Evolutionary conservation across 2,329 filamentous ascomycete species (phyloP).

Genomic region (Sclerotinia nivalis): DNA sequence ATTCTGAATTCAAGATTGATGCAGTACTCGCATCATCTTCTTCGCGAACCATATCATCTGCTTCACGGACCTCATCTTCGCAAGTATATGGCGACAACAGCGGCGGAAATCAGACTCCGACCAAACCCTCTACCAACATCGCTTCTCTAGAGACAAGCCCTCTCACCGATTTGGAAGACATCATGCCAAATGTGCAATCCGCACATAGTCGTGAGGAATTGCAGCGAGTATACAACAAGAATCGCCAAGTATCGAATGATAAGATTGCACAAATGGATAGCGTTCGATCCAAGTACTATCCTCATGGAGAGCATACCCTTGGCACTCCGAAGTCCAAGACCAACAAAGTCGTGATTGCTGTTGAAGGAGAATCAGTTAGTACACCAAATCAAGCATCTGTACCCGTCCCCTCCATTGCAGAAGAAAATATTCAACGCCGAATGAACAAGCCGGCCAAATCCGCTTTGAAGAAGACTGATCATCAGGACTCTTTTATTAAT

Average conservation of each 20-base stretch:
- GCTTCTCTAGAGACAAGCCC: slow-evolving; percentile 17
- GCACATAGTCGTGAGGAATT: slow-evolving; percentile 17
- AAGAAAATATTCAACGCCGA: slow-evolving; percentile 22
- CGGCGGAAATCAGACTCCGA: not conserved
- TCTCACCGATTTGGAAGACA: slow-evolving; percentile 14
- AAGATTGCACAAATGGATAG: not conserved
- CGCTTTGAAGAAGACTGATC: slow-evolving; percentile 24
- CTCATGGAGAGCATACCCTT: not conserved
- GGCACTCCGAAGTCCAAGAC: slow-evolving; percentile 1
- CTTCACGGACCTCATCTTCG: not conserved
- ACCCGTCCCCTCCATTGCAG: not conserved
- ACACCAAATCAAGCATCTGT: not conserved
- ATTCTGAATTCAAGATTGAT: not conserved
- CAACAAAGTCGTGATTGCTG: not conserved
- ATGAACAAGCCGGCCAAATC: slow-evolving; percentile 20
- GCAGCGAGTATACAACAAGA: slow-evolving; percentile 15
- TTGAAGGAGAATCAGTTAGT: not conserved
- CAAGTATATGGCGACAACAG: not conserved
- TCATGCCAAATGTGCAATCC: slow-evolving; percentile 10
- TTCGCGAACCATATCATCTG: not conserved
- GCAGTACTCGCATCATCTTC: too few relatives aligned
- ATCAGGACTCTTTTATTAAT: slow-evolving; percentile 1
- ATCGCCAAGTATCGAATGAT: not conserved
- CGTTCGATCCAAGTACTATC: slow-evolving; percentile 8
- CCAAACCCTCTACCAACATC: slow-evolving; percentile 21